A percentile compares a stretch with the other conserved stretches of the same genome.
Evolutionary conservation across 352 stramenopile genomes (phyloP).

Genomic region (Thalassiosira mediterranea): DNA sequence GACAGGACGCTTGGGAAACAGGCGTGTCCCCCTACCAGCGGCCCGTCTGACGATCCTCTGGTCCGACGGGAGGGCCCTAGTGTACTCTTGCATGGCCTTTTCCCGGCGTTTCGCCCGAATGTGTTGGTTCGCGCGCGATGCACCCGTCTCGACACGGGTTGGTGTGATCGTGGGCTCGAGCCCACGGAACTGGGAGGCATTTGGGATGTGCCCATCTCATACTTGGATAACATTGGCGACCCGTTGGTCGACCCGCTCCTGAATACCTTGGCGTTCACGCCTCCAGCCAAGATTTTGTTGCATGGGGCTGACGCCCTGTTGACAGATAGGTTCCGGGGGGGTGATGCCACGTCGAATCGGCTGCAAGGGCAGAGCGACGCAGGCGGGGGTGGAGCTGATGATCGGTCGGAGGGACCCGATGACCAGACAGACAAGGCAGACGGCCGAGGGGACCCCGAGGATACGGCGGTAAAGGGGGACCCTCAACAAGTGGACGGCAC

Average conservation of each 20-base stretch:
- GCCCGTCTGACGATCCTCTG: too few species aligned
- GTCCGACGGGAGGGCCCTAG: too few species aligned
- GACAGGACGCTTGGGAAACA: too few species aligned
- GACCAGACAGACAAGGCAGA: too few species aligned
- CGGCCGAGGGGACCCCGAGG: too few species aligned
- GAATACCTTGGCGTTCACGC: neutral
- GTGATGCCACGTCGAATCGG: too few species aligned
- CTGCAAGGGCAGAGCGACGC: too few species aligned
- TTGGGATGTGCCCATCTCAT: constrained; percentile 8
- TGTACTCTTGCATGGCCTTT: neutral
- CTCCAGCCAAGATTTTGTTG: neutral
- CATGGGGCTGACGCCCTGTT: neutral
- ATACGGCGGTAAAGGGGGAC: too few species aligned
- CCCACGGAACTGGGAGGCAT: neutral
- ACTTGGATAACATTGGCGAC: neutral
- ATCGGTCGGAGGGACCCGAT: too few species aligned
- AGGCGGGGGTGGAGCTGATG: too few species aligned
- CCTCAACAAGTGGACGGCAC: too few species aligned
- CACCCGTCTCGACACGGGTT: neutral
- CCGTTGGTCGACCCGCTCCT: neutral
- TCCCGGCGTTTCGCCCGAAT: neutral
- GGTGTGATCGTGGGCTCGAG: neutral
- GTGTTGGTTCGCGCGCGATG: neutral
- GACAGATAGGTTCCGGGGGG: constrained; percentile 3
- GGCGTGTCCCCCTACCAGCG: too few species aligned